A percentile compares a stretch with the other conserved stretches of the same genome.
phyloP scores from a whole-genome alignment of 176 grass and related monocot genomes.

The Lolium perenne region DNA sequence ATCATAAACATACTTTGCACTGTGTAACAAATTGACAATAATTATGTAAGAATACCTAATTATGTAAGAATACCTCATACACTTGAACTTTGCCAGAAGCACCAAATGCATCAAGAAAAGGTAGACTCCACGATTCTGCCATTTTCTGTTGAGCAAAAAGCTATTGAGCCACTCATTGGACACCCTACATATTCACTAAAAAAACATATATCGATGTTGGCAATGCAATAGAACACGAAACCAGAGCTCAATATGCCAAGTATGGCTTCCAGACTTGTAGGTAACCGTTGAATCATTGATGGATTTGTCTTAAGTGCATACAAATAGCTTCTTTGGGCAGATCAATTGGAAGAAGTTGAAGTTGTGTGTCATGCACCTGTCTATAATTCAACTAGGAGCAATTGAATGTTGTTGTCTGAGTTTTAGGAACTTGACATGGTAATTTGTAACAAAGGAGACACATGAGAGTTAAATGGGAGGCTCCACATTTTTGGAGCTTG shows the following conservation, averaged over 20 bases:
- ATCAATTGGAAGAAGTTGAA: not conserved
- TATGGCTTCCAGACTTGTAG: not conserved
- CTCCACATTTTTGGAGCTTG: conserved; percentile 7
- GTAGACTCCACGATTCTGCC: conserved; percentile 69
- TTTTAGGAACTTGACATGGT: not conserved
- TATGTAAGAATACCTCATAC: conserved; percentile 57
- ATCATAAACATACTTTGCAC: conserved; percentile 24
- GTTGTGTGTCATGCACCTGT: not conserved
- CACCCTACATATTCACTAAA: not conserved
- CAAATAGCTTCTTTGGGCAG: not conserved
- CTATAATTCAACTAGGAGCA: conserved; percentile 2
- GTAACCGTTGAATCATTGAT: not conserved
- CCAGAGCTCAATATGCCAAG: not conserved
- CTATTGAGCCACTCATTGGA: not conserved
- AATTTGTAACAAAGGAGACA: not conserved
- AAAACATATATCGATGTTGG: not conserved
- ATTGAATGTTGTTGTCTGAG: not conserved
- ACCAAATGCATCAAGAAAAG: conserved; percentile 65
- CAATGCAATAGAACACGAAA: not conserved
- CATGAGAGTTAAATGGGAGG: not conserved
- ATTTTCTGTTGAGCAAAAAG: conserved; percentile 58
- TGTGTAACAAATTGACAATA: conserved; percentile 3
- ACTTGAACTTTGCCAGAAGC: conserved; percentile 50
- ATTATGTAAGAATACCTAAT: conserved; percentile 50
- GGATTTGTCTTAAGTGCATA: not conserved